Evolutionary conservation across 2,329 filamentous ascomycete species (phyloP), one percentile per base, ranked within the genome.

Genomic region (Fusarium miscanthi): DNA sequence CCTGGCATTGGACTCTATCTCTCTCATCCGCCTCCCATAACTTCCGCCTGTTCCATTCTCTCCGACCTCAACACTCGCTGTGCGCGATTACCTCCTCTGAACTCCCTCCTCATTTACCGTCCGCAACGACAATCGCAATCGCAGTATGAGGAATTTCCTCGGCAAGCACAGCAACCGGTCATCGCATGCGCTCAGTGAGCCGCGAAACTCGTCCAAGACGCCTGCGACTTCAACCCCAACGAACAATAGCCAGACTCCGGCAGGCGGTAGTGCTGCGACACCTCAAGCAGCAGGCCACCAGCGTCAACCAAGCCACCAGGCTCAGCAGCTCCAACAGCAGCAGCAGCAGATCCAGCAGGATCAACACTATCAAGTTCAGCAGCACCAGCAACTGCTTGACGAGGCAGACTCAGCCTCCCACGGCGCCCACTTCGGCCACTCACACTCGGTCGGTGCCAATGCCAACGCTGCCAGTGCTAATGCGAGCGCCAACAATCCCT

Each of bases 111-210:
- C 51, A 33, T 43, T 49, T 56, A 59, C 63, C 53, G 59, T 69
- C 63, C 66, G 70, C 58, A 64, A 62, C 66, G 68, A 62, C 63
- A 62, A 66, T 69, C 65, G 70, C 40, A 81, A 63, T 63, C 59
- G 71, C 66, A 81, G 73, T 69, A 89, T 89, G 87, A 86, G 84
- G 77, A 81, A 81, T 81, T 88, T 88, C 78, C 81, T 88, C 80
- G 84, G 85, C 79, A 88, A 83, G 83, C 85, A 87, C 80, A 85
- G 84, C 83, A 87, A 87, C 78, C 86, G 86, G 76, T 87, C 87
- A 79, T 87, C 88, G 82, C 86, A 87, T 78, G 84, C 85, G 72
- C 83, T 88, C 76, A 82, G 83, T 76, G 87, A 87, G 78, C 79
- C 75, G 62, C 82, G 75, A 81, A 81, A 78, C 75, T 81, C 81